Conservation (phyloP, 306 rosid genomes). For the Dicorynia guianensis region DNA sequence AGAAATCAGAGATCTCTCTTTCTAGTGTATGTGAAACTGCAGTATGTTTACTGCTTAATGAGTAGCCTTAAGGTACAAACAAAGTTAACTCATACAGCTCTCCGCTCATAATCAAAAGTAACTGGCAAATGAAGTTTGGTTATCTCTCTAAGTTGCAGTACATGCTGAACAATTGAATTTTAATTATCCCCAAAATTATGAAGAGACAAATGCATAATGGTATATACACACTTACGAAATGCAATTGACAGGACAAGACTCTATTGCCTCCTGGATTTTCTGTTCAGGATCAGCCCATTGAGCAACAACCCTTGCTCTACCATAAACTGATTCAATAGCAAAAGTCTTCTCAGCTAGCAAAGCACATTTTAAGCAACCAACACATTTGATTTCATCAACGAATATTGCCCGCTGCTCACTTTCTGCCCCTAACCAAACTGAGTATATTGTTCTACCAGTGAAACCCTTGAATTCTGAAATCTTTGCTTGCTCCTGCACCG, state of each 20-base stretch:
- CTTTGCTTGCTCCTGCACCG: constrained; percentile 82
- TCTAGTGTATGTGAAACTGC: neutral
- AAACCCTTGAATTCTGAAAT: constrained; percentile 77
- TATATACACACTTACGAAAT: constrained; percentile 73
- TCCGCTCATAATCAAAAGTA: too few relatives aligned
- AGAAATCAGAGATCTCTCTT: neutral
- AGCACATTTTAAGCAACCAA: constrained; percentile 97
- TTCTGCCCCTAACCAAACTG: constrained; percentile 80
- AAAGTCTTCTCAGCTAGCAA: constrained; percentile 83
- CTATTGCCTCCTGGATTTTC: constrained; percentile 76
- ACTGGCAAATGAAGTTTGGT: too few relatives aligned
- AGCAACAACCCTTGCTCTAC: constrained; percentile 92
- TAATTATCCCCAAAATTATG: neutral
- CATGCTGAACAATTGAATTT: neutral
- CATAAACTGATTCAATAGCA: constrained; percentile 90
- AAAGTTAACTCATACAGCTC: too few relatives aligned
- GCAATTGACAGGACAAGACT: constrained; percentile 93
- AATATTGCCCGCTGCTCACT: constrained; percentile 82
- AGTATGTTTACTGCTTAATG: neutral
- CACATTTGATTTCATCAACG: constrained; percentile 88
- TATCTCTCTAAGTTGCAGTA: too few relatives aligned
- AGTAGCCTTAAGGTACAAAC: neutral
- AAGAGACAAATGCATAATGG: neutral
- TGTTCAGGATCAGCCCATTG: constrained; percentile 93
- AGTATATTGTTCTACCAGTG: constrained; percentile 86